A percentile compares a stretch with the other conserved stretches of the same genome.
Evolutionary conservation across 192 early-diverging fungal genomes (phyloP).

Genomic region (Phycomyces blakesleeanus): DNA sequence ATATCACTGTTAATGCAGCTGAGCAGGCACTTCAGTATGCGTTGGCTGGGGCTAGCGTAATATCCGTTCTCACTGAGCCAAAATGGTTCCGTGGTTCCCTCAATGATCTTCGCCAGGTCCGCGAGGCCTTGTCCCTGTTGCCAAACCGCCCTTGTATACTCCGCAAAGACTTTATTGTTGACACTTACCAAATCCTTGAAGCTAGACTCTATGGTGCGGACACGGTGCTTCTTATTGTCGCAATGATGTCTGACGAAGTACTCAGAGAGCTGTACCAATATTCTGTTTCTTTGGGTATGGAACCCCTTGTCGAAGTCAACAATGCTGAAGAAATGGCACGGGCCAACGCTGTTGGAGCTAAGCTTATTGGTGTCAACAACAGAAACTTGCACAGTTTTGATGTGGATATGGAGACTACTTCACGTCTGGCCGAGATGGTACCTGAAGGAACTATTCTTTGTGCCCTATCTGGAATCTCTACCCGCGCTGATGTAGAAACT

Average conservation of each 20-base stretch:
- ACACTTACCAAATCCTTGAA: slow-evolving; percentile 94
- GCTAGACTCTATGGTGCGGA: slow-evolving; percentile 95
- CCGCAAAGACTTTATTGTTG: slow-evolving; percentile 96
- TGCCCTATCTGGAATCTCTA: slow-evolving; percentile 89
- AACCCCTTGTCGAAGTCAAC: slow-evolving; percentile 99
- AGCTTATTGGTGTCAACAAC: slow-evolving; percentile 97
- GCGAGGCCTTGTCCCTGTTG: slow-evolving; percentile 56
- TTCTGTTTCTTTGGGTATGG: slow-evolving; percentile 82
- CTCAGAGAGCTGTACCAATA: slow-evolving; percentile 69
- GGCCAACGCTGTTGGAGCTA: slow-evolving; percentile 77
- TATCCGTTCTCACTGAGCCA: slow-evolving; percentile 97
- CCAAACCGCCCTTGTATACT: slow-evolving; percentile 86
- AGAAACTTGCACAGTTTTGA: slow-evolving; percentile 95
- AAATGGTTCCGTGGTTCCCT: slow-evolving; percentile 98
- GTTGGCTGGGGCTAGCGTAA: slow-evolving; percentile 82
- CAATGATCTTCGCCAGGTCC: slow-evolving; percentile 88
- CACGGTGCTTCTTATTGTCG: slow-evolving; percentile 93
- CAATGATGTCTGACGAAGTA: slow-evolving; percentile 75
- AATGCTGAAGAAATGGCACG: slow-evolving; percentile 83
- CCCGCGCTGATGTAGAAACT: slow-evolving; percentile 74
- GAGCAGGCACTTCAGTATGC: slow-evolving; percentile 86
- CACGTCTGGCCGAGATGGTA: slow-evolving; percentile 72
- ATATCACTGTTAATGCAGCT: slow-evolving; percentile 77
- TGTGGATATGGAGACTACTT: slow-evolving; percentile 88
- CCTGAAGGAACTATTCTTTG: slow-evolving; percentile 69